Evolutionary conservation across 2,329 filamentous ascomycete genomes (phyloP).

Genomic region (Lasiodiplodia hormozganensis): DNA sequence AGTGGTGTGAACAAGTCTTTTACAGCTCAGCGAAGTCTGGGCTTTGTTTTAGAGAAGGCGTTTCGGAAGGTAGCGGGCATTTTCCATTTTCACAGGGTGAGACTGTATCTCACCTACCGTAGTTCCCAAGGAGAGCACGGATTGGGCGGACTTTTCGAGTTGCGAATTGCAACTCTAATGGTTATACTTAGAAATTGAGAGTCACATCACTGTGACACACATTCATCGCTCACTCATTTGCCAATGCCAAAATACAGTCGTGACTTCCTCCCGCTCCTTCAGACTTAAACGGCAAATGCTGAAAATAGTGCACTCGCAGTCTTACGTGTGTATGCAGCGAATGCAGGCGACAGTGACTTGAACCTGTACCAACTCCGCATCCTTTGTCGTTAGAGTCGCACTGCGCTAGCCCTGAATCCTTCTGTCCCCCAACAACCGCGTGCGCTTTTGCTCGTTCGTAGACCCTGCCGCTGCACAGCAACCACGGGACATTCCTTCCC

Average conservation of each 20-base stretch:
- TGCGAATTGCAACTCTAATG: background rate
- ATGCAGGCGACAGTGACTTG: background rate
- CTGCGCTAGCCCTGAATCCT: background rate
- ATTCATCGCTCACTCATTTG: constrained; percentile 1
- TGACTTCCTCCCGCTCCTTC: background rate
- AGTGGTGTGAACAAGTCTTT: constrained; percentile 6
- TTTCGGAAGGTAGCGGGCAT: constrained; percentile 13
- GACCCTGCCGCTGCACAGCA: background rate
- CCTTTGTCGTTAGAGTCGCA: background rate
- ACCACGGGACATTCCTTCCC: background rate
- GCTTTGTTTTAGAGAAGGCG: constrained; percentile 2
- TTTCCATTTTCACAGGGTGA: background rate
- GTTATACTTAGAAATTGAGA: constrained; percentile 1
- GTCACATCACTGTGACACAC: background rate
- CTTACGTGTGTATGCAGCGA: background rate
- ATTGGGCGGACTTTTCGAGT: constrained; percentile 13
- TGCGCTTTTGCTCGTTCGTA: background rate
- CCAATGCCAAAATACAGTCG: too few species aligned
- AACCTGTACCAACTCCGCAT: background rate
- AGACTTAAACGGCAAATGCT: background rate
- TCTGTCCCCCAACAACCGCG: background rate
- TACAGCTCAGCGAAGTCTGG: constrained; percentile 1
- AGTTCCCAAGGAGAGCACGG: background rate
- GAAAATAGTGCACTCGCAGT: background rate
- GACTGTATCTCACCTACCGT: constrained; percentile 8